Conservation (phyloP, 148 eudicot genomes). For the Amaranthus palmeri region DNA sequence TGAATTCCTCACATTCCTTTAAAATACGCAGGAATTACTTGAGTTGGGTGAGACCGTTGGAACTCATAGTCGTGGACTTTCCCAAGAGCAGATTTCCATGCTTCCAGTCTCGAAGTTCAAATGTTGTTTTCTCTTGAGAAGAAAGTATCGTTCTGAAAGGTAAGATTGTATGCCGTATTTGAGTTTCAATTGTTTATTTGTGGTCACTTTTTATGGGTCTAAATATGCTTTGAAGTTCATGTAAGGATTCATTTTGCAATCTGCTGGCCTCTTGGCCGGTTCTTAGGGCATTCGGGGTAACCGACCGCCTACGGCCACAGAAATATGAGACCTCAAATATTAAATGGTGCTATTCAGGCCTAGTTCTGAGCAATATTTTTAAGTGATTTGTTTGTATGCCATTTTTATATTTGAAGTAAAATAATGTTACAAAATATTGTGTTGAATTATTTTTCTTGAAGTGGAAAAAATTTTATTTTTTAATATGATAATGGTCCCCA, state of each 20-base stretch:
- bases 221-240: not conserved
- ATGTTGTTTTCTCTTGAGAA: slow-evolving; percentile 69
- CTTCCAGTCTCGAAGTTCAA: slow-evolving; percentile 82
- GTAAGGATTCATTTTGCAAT: not conserved
- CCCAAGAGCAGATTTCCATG: slow-evolving; percentile 61
- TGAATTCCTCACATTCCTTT: slow-evolving; percentile 2
- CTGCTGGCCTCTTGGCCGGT: not conserved
- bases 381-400: too few relatives aligned
- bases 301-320: too few relatives aligned
- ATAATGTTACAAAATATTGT: too few relatives aligned
- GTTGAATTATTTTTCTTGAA: too few relatives aligned
- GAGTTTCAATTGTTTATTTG: not conserved
- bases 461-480: too few relatives aligned
- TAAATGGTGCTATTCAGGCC: too few relatives aligned
- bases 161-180: slow-evolving; percentile 14
- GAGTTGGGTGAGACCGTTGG: slow-evolving; percentile 95
- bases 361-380: too few relatives aligned
- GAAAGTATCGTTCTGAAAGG: slow-evolving; percentile 70
- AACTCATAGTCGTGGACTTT: slow-evolving; percentile 88
- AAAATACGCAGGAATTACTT: slow-evolving; percentile 63
- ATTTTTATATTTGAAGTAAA: too few relatives aligned
- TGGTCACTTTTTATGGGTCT: not conserved
- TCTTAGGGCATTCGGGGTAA: too few relatives aligned
- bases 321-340: too few relatives aligned
- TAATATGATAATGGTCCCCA: too few relatives aligned